Conservation (phyloP, 352 stramenopile genomes). For the Phytophthora sansomeana region DNA sequence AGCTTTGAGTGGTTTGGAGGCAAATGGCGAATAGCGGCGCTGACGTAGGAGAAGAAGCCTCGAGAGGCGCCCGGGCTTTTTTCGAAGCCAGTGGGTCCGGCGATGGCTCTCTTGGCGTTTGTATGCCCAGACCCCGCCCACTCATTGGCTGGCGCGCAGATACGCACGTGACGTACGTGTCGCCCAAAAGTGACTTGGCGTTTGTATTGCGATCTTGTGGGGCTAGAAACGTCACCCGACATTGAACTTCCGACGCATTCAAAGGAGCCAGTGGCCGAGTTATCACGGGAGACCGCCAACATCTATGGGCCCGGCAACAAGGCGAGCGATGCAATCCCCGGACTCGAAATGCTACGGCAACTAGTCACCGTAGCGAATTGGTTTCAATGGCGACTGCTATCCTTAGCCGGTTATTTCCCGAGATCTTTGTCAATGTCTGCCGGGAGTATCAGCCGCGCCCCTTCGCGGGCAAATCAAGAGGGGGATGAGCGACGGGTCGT, state of each 20-base stretch:
- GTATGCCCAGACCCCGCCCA: slow-evolving; percentile 11
- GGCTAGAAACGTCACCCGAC: slow-evolving; percentile 23
- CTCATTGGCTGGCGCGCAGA: slow-evolving; percentile 34
- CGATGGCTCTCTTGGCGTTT: no score
- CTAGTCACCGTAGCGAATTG: no score
- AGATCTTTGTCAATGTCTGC: slow-evolving; percentile 24
- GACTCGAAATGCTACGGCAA: no score
- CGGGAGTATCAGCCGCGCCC: slow-evolving; percentile 2
- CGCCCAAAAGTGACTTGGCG: slow-evolving; percentile 12
- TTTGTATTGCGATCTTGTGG: slow-evolving; percentile 29
- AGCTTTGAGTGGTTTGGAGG: slow-evolving; percentile 39
- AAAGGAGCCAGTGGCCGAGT: slow-evolving; percentile 28
- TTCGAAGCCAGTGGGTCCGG: slow-evolving; percentile 23
- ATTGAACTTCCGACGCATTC: slow-evolving; percentile 36
- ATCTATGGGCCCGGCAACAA: no score
- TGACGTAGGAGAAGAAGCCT: no score
- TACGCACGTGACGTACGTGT: slow-evolving; percentile 28
- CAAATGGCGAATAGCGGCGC: slow-evolving; percentile 41
- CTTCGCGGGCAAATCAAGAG: slow-evolving; percentile 13
- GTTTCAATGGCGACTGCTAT: no score
- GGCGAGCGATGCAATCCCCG: no score
- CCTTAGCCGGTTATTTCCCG: slow-evolving; percentile 21
- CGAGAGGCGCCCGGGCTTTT: slow-evolving; percentile 33
- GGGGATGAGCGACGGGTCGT: slow-evolving; percentile 18
- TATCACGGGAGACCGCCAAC: slow-evolving; percentile 16